phyloP scores from a whole-genome alignment of 805 yeast species.

The Cyberlindnera meyerae region DNA sequence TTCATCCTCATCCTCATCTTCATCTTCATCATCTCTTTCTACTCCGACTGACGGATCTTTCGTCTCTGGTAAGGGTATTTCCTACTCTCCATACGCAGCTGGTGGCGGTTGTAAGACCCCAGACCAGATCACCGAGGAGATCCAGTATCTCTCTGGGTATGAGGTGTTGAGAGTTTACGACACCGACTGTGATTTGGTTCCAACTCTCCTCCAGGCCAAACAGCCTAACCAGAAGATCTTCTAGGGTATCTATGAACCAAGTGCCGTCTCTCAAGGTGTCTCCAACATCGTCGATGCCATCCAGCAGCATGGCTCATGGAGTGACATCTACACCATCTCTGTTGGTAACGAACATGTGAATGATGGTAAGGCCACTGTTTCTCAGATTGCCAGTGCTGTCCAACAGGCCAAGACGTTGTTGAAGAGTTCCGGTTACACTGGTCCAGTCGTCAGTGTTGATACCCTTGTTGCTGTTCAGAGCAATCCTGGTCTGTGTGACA shows the following conservation, averaged over 20 bases:
- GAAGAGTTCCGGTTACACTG: constrained; percentile 42
- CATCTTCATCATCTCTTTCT: too few species aligned
- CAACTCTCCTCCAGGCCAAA: constrained; percentile 45
- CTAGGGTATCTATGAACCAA: constrained; percentile 54
- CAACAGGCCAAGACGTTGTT: constrained; percentile 43
- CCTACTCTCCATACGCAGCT: constrained; percentile 62
- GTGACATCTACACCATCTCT: constrained; percentile 51
- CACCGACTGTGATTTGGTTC: constrained; percentile 57
- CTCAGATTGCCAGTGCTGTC: constrained; percentile 45
- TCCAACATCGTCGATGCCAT: constrained; percentile 42
- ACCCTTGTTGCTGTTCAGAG: constrained; percentile 54
- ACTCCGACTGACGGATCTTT: too few species aligned
- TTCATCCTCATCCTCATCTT: too few species aligned
- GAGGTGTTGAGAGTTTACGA: constrained; percentile 55
- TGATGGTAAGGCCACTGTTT: constrained; percentile 41
- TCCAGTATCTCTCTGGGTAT: constrained; percentile 39
- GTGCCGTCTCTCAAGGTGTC: constrained; percentile 38
- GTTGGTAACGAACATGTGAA: constrained; percentile 66
- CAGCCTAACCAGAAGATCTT: constrained; percentile 45
- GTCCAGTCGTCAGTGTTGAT: constrained; percentile 57
- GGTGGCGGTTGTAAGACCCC: constrained; percentile 51
- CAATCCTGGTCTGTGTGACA: constrained; percentile 49
- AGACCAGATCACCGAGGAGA: constrained; percentile 42
- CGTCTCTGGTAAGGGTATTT: constrained; percentile 57
- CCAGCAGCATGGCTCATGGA: constrained; percentile 44